Percentiles rank a stretch among this genome's conserved stretches.
phyloP scores from a whole-genome alignment of 345 rosid species.

The Jatropha curcas region DNA sequence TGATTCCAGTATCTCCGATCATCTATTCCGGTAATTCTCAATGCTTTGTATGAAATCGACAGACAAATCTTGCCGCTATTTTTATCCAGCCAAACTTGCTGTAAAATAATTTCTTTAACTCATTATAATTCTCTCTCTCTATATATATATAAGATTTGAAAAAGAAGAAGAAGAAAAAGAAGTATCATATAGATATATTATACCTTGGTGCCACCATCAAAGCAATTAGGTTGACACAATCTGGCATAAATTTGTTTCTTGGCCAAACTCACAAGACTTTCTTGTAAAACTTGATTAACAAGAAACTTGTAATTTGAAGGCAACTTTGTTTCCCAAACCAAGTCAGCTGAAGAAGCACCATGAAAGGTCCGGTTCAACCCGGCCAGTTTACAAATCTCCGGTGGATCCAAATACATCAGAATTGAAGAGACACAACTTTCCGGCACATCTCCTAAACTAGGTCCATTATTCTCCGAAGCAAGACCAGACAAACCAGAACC shows the following conservation, averaged over 20 bases:
- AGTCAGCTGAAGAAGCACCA: slow-evolving; percentile 70
- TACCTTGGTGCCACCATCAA: slow-evolving; percentile 78
- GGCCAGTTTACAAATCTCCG: slow-evolving; percentile 76
- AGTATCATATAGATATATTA: too few species aligned
- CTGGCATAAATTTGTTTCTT: slow-evolving; percentile 68
- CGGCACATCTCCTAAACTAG: slow-evolving; percentile 64
- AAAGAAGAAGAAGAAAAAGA: too few species aligned
- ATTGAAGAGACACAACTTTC: slow-evolving; percentile 69
- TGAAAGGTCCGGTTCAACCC: slow-evolving; percentile 55
- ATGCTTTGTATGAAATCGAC: slow-evolving; percentile 67
- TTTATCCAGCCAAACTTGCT: slow-evolving; percentile 87
- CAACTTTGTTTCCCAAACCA: slow-evolving; percentile 79
- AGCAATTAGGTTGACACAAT: slow-evolving; percentile 55
- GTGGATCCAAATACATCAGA: slow-evolving; percentile 68
- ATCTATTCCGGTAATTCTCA: slow-evolving; percentile 83
- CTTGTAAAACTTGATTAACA: slow-evolving; percentile 44
- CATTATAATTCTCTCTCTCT: too few species aligned
- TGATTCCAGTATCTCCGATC: slow-evolving; percentile 91
- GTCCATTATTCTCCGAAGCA: slow-evolving; percentile 18
- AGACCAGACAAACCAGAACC: slow-evolving; percentile 59
- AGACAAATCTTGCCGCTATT: slow-evolving; percentile 65
- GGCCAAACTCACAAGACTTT: slow-evolving; percentile 27
- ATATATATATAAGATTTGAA: too few species aligned
- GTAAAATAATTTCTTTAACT: slow-evolving; percentile 1
- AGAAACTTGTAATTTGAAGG: slow-evolving; percentile 73